Conservation (phyloP, 2,329 filamentous ascomycete genomes). For the Ceratocystis destructans region DNA sequence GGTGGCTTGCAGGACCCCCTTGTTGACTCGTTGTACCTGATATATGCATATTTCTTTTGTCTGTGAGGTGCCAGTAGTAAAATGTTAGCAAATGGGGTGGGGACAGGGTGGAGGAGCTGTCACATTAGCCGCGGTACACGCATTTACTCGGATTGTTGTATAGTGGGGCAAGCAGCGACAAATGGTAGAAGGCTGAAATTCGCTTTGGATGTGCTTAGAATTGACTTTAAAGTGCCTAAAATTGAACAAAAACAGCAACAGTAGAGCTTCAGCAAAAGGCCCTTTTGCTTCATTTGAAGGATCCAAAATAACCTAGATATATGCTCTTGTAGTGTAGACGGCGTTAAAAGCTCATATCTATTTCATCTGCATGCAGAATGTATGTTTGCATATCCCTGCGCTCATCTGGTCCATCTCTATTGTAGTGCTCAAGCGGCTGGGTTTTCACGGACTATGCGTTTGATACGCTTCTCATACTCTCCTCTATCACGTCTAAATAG, state of each 20-base stretch:
- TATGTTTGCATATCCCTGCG: background rate
- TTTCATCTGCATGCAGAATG: too few species aligned
- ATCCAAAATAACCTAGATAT: background rate
- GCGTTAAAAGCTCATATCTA: too few species aligned
- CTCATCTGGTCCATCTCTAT: background rate
- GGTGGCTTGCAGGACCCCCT: background rate
- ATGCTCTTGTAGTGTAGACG: background rate
- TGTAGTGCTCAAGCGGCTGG: constrained; percentile 46
- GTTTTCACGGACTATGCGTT: constrained; percentile 78
- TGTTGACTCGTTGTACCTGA: background rate
- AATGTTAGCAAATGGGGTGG: background rate
- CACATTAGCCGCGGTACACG: background rate
- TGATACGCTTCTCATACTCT: constrained; percentile 82
- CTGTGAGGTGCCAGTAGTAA: background rate
- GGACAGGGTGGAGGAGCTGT: background rate
- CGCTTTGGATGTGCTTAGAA: background rate
- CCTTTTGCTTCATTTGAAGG: background rate
- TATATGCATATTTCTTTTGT: background rate
- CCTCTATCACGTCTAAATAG: constrained; percentile 79
- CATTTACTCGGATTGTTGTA: background rate
- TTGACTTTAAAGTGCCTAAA: background rate
- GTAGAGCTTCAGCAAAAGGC: background rate
- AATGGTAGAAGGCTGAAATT: background rate
- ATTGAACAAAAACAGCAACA: background rate
- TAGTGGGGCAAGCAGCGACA: background rate